Evolutionary conservation across 2,329 filamentous ascomycete genomes (phyloP).

Genomic region (Aspergillaceae sp.): DNA sequence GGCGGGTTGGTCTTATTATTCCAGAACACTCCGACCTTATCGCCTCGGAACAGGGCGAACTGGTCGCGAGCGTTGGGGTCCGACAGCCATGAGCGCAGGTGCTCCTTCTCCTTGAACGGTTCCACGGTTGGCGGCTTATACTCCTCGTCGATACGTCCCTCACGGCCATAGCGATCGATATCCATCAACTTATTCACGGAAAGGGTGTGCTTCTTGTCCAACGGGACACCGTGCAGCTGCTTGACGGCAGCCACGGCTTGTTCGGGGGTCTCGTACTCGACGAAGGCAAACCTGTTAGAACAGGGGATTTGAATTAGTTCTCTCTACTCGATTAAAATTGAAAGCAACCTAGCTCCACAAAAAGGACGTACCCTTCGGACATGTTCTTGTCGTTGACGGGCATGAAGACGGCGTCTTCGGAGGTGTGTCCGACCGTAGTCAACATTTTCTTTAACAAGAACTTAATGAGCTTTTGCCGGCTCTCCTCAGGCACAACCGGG

Average conservation of each 20-base stretch:
- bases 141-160: conserved; percentile 86
- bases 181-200: conserved; percentile 97
- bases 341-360: background rate
- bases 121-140: conserved; percentile 76
- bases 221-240: conserved; percentile 71
- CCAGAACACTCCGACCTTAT: conserved; percentile 93
- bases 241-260: conserved; percentile 87
- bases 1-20: conserved; percentile 91
- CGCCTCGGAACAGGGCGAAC: conserved; percentile 87
- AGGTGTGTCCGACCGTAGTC: conserved; percentile 72
- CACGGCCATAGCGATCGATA: conserved; percentile 89
- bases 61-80: conserved; percentile 88
- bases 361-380: conserved; percentile 64
- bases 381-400: conserved; percentile 79
- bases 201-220: conserved; percentile 95
- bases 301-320: conserved; percentile 7
- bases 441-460: conserved; percentile 84
- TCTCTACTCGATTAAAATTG: too few relatives aligned
- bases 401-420: conserved; percentile 87
- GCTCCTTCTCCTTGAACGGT: conserved; percentile 83
- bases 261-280: conserved; percentile 85
- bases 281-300: conserved; percentile 73
- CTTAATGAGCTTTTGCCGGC: conserved; percentile 89
- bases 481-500: conserved; percentile 78
- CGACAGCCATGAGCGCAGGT: conserved; percentile 85